Evolutionary conservation across 345 rosid species (phyloP).

Genomic region (Acer saccharum): DNA sequence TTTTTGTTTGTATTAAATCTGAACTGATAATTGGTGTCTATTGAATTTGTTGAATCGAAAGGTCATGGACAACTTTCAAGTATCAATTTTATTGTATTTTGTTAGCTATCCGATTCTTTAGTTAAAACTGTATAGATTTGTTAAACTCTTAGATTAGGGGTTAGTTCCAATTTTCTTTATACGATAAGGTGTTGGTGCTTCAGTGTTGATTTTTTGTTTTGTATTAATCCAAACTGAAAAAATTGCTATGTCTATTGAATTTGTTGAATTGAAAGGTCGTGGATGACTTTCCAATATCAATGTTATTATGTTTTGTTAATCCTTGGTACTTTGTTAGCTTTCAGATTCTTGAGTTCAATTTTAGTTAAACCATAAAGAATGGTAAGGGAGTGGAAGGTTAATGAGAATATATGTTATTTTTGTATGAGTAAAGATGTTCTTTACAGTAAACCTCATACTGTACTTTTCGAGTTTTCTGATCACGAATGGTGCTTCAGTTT

Average conservation of each 20-base stretch:
- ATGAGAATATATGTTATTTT: not conserved
- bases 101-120: not conserved
- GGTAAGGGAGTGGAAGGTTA: not conserved
- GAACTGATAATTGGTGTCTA: not conserved
- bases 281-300: not conserved
- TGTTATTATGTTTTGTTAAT: not conserved
- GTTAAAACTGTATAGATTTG: not conserved
- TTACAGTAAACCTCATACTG: no score
- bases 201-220: not conserved
- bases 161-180: conserved; percentile 10
- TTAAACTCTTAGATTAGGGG: not conserved
- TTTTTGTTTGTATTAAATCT: not conserved
- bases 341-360: not conserved
- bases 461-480: no score
- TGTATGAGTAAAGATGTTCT: no score
- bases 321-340: not conserved
- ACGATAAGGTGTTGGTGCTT: not conserved
- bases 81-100: not conserved
- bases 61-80: not conserved
- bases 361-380: not conserved
- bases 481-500: not conserved
- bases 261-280: not conserved
- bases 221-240: not conserved
- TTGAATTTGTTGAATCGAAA: not conserved
- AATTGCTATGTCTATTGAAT: not conserved